Percentiles rank a stretch among this genome's conserved stretches.
Conservation (phyloP, 2,329 filamentous ascomycete genomes). For the Claviceps spartinae region DNA sequence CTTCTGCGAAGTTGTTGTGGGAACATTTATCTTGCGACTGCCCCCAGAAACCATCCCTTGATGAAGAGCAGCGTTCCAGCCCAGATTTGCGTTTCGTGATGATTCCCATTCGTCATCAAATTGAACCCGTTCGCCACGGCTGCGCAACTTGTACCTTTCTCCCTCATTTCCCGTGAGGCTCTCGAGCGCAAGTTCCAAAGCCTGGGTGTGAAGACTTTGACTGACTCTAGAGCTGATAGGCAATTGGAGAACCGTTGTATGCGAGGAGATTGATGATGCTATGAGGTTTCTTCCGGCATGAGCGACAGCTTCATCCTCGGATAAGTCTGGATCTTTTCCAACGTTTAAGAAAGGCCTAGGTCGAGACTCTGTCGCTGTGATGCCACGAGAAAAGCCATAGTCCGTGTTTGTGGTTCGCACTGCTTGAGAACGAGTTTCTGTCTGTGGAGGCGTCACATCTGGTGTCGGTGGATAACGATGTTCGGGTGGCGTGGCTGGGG, state of each 20-base stretch:
- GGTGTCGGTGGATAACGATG: constrained; percentile 60
- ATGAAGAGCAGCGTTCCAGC: constrained; percentile 39
- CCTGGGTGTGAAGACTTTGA: constrained; percentile 15
- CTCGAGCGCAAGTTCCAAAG: constrained; percentile 29
- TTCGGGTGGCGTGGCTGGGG: constrained; percentile 48
- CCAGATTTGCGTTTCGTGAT: constrained; percentile 33
- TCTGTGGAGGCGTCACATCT: constrained; percentile 58
- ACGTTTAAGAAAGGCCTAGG: constrained; percentile 63
- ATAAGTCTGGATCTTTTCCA: constrained; percentile 47
- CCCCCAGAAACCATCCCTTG: constrained; percentile 39
- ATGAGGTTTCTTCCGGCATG: constrained; percentile 26
- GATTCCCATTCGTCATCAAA: constrained; percentile 48
- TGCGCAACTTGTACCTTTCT: constrained; percentile 26
- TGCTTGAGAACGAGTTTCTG: constrained; percentile 27
- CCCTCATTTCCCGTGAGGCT: constrained; percentile 27
- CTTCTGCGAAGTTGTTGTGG: neutral
- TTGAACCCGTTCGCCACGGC: constrained; percentile 34
- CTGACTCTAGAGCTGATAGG: constrained; percentile 12
- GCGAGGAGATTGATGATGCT: constrained; percentile 29
- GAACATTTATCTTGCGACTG: constrained; percentile 23
- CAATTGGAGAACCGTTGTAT: constrained; percentile 28
- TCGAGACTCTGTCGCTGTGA: constrained; percentile 43
- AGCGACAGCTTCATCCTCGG: constrained; percentile 41
- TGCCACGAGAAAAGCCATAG: constrained; percentile 37
- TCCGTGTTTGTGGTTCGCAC: constrained; percentile 34